Evolutionary conservation across 2,329 filamentous ascomycete genomes (phyloP).

Genomic region (Myriangium duriaei): DNA sequence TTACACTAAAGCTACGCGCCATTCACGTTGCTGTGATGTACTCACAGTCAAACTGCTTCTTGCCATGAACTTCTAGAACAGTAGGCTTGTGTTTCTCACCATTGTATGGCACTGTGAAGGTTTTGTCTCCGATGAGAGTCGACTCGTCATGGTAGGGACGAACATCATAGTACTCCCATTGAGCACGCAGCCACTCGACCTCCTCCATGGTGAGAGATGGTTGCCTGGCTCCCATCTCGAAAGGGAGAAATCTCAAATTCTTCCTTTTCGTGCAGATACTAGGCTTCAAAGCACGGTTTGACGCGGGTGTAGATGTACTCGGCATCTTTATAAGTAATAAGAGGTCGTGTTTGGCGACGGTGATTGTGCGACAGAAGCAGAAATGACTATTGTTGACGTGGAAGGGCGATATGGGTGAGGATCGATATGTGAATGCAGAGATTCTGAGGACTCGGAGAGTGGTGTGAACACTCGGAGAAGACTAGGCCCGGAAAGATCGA

Average conservation of each 20-base stretch:
- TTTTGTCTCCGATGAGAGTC: slow-evolving; percentile 3
- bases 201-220: slow-evolving; percentile 1
- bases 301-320: no score
- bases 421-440: no score
- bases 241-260: slow-evolving; percentile 2
- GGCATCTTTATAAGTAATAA: no score
- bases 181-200: not conserved
- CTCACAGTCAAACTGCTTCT: slow-evolving; percentile 79
- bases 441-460: no score
- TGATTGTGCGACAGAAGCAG: no score
- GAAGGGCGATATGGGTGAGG: no score
- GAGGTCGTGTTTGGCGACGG: no score
- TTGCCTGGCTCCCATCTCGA: slow-evolving; percentile 5
- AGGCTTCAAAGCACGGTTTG: not conserved
- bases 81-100: slow-evolving; percentile 5
- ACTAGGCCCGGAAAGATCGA: no score
- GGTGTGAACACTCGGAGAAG: no score
- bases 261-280: not conserved
- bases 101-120: slow-evolving; percentile 8
- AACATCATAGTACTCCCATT: slow-evolving; percentile 2
- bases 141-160: slow-evolving; percentile 3
- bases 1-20: slow-evolving; percentile 11
- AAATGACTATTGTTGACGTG: no score
- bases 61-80: slow-evolving; percentile 58
- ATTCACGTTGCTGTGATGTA: slow-evolving; percentile 7